A percentile compares a stretch with the other conserved stretches of the same genome.
phyloP scores from a whole-genome alignment of 1,139 yeast species.

The Saccharomyces pastorianus region DNA sequence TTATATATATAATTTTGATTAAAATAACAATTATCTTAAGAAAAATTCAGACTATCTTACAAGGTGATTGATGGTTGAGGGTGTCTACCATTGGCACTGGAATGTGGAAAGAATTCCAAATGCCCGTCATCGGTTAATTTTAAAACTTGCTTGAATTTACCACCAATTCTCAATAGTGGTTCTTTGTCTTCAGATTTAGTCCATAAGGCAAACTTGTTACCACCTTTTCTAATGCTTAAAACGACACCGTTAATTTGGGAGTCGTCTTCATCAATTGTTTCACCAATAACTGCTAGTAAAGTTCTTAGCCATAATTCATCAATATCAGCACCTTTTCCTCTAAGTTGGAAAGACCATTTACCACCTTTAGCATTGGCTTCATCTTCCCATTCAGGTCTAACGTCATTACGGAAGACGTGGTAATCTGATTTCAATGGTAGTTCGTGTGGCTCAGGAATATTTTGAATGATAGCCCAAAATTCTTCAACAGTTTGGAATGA shows the following conservation, averaged over 20 bases:
- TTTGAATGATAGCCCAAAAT: slow-evolving; percentile 96
- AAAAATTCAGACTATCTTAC: slow-evolving; percentile 18
- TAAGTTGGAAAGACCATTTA: slow-evolving; percentile 81
- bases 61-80: slow-evolving; percentile 31
- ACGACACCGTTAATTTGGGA: slow-evolving; percentile 93
- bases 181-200: slow-evolving; percentile 70
- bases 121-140: slow-evolving; percentile 29
- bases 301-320: slow-evolving; percentile 93
- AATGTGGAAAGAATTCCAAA: slow-evolving; percentile 31
- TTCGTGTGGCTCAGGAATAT: slow-evolving; percentile 87
- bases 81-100: slow-evolving; percentile 30
- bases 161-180: slow-evolving; percentile 63
- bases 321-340: slow-evolving; percentile 54
- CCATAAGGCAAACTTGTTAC: slow-evolving; percentile 87
- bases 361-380: slow-evolving; percentile 83
- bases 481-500: slow-evolving; percentile 91
- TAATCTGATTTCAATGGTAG: slow-evolving; percentile 90
- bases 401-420: slow-evolving; percentile 88
- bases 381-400: slow-evolving; percentile 99
- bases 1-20: slow-evolving; percentile 4
- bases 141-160: slow-evolving; percentile 54
- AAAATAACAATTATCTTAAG: slow-evolving; percentile 1
- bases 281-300: slow-evolving; percentile 87
- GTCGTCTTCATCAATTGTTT: slow-evolving; percentile 70
- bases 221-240: slow-evolving; percentile 76